These are phyloP conservation scores for Verruconis gallopava DNA, from an alignment of 2,329 filamentous ascomycete genomes.

Conservation along the genomic window DNA sequence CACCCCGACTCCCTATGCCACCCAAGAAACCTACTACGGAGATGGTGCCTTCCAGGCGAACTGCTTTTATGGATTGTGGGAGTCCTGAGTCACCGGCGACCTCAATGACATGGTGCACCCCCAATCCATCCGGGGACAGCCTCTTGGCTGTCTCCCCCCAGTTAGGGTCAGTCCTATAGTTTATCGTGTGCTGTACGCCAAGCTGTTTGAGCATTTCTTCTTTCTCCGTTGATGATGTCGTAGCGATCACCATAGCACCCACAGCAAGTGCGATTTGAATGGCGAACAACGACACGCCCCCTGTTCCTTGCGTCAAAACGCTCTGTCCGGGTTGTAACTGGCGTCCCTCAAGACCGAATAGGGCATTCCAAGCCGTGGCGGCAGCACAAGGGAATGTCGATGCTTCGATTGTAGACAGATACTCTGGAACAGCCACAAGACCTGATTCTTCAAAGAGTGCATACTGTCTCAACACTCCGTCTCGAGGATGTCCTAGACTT, in stretches of 20 bases:
- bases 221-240: conserved; percentile 40
- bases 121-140: conserved; percentile 37
- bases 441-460: conserved; percentile 54
- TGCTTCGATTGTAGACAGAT: conserved; percentile 34
- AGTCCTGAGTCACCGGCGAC: conserved; percentile 42
- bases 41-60: conserved; percentile 42
- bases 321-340: conserved; percentile 24
- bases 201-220: conserved; percentile 36
- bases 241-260: conserved; percentile 45
- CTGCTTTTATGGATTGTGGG: conserved; percentile 34
- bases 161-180: conserved; percentile 39
- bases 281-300: conserved; percentile 54
- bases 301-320: conserved; percentile 57
- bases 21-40: conserved; percentile 46
- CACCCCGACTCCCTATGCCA: conserved; percentile 33
- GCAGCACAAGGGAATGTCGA: conserved; percentile 35
- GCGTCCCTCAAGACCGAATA: conserved; percentile 35
- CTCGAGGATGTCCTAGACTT: conserved; percentile 53
- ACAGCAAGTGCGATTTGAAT: conserved; percentile 39
- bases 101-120: conserved; percentile 52
- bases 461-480: conserved; percentile 56
- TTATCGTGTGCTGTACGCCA: conserved; percentile 44
- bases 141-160: conserved; percentile 43
- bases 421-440: conserved; percentile 49
- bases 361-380: conserved; percentile 39